These are phyloP conservation scores for Chamaenerion angustifolium DNA, from an alignment of 345 rosid species.

Conservation along the genomic window DNA sequence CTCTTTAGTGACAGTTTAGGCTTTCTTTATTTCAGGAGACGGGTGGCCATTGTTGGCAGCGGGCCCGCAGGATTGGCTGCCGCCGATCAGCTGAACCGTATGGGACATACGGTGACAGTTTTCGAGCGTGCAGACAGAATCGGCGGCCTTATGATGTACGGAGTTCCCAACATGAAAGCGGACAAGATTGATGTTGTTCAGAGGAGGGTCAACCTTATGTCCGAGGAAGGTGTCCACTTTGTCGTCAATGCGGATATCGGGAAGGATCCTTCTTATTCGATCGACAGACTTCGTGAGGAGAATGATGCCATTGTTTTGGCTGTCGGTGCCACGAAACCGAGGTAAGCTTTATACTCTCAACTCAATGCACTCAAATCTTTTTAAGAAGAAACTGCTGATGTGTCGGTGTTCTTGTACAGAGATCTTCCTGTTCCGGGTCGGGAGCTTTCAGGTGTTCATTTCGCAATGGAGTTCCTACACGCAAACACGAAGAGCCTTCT, in stretches of 20 bases:
- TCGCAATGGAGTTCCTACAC: slow-evolving; percentile 97
- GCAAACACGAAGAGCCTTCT: slow-evolving; percentile 94
- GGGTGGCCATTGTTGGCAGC: slow-evolving; percentile 76
- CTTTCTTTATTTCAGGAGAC: slow-evolving; percentile 40
- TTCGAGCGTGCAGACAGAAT: slow-evolving; percentile 96
- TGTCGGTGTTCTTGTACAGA: slow-evolving; percentile 31
- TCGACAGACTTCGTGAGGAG: slow-evolving; percentile 54
- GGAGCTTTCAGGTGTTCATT: slow-evolving; percentile 72
- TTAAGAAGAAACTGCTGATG: not conserved
- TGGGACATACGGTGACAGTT: slow-evolving; percentile 89
- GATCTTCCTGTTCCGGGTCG: slow-evolving; percentile 96
- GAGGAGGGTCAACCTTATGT: slow-evolving; percentile 87
- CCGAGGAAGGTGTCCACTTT: slow-evolving; percentile 72
- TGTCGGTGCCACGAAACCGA: slow-evolving; percentile 93
- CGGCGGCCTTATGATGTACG: slow-evolving; percentile 99
- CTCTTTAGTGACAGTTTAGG: not conserved
- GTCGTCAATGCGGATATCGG: slow-evolving; percentile 91
- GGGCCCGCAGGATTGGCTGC: slow-evolving; percentile 99
- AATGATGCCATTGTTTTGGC: slow-evolving; percentile 84
- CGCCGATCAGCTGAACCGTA: slow-evolving; percentile 90
- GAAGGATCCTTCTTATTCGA: slow-evolving; percentile 57
- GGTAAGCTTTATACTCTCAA: slow-evolving; percentile 21
- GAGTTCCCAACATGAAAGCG: slow-evolving; percentile 98
- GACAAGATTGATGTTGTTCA: slow-evolving; percentile 88
- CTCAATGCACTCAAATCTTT: no score